Percentiles rank a stretch among this genome's conserved stretches.
Evolutionary conservation across 768 basidiomycete species (phyloP).

Genomic region (Inosperma sp.): DNA sequence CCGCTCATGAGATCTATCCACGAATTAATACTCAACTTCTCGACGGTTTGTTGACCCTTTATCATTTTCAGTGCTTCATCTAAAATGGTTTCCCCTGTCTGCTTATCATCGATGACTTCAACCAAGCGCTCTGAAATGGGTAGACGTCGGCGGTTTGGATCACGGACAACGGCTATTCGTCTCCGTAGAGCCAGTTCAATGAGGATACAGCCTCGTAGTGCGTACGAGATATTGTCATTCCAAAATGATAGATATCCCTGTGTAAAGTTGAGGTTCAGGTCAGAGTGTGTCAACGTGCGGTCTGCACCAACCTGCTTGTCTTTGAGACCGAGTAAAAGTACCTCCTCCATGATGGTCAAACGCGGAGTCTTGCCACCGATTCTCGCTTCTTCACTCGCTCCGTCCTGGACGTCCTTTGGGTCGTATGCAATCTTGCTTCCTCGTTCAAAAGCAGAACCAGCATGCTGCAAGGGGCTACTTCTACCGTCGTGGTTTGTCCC

Average conservation of each 20-base stretch:
- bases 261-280: slow-evolving; percentile 7
- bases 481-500: slow-evolving; percentile 16
- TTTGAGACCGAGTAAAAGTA: slow-evolving; percentile 88
- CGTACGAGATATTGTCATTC: slow-evolving; percentile 99
- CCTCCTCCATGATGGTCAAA: slow-evolving; percentile 96
- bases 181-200: slow-evolving; percentile 96
- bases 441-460: slow-evolving; percentile 81
- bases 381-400: slow-evolving; percentile 56
- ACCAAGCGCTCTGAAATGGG: too few species aligned
- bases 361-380: slow-evolving; percentile 72
- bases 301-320: slow-evolving; percentile 99
- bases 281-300: too few species aligned
- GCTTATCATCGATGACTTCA: too few species aligned
- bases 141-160: too few species aligned
- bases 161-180: too few species aligned
- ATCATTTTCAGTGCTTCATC: slow-evolving; percentile 97
- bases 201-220: slow-evolving; percentile 95
- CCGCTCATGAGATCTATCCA: slow-evolving; percentile 97
- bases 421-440: slow-evolving; percentile 90
- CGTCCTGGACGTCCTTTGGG: slow-evolving; percentile 78
- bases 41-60: slow-evolving; percentile 69
- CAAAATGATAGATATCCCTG: slow-evolving; percentile 94
- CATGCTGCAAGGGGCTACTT: slow-evolving; percentile 42
- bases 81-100: slow-evolving; percentile 93
- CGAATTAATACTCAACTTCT: slow-evolving; percentile 76